Evolutionary conservation across 495 filamentous ascomycete genomes (phyloP).

Genomic region (Aspergillus bertholletiae): DNA sequence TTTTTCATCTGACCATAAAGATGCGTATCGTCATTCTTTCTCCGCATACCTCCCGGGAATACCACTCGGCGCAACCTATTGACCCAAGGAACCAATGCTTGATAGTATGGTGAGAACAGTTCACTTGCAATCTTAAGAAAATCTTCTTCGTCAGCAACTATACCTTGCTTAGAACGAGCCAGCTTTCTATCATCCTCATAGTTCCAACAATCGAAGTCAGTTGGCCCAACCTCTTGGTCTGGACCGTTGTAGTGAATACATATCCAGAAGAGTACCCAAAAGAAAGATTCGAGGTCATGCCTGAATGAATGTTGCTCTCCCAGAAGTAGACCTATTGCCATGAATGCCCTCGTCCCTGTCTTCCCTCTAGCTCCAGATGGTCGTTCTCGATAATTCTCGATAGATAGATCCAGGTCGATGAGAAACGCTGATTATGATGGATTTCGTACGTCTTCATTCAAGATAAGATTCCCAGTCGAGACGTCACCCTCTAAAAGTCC

Average conservation of each 20-base stretch:
- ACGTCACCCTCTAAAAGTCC: slow-evolving; percentile 30
- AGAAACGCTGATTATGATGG: slow-evolving; percentile 21
- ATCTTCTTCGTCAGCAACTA: slow-evolving; percentile 27
- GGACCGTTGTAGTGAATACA: slow-evolving; percentile 36
- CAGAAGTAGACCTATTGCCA: slow-evolving; percentile 25
- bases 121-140: slow-evolving; percentile 21
- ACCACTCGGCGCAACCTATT: slow-evolving; percentile 31
- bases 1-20: slow-evolving; percentile 4
- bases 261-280: slow-evolving; percentile 51
- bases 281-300: slow-evolving; percentile 49
- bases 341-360: slow-evolving; percentile 34
- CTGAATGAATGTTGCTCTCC: slow-evolving; percentile 23
- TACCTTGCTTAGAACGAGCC: slow-evolving; percentile 16
- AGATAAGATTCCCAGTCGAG: slow-evolving; percentile 31
- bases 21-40: slow-evolving; percentile 18
- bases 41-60: slow-evolving; percentile 29
- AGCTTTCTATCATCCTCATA: slow-evolving; percentile 13
- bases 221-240: not conserved
- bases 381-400: slow-evolving; percentile 17
- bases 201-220: slow-evolving; percentile 27
- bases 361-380: slow-evolving; percentile 23
- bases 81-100: slow-evolving; percentile 31
- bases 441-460: slow-evolving; percentile 30
- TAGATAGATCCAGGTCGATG: slow-evolving; percentile 30
- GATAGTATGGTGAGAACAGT: slow-evolving; percentile 29